Evolutionary conservation across 768 basidiomycete species (phyloP), one percentile per base, ranked within the genome.

Genomic region (Gloeophyllum trabeum): DNA sequence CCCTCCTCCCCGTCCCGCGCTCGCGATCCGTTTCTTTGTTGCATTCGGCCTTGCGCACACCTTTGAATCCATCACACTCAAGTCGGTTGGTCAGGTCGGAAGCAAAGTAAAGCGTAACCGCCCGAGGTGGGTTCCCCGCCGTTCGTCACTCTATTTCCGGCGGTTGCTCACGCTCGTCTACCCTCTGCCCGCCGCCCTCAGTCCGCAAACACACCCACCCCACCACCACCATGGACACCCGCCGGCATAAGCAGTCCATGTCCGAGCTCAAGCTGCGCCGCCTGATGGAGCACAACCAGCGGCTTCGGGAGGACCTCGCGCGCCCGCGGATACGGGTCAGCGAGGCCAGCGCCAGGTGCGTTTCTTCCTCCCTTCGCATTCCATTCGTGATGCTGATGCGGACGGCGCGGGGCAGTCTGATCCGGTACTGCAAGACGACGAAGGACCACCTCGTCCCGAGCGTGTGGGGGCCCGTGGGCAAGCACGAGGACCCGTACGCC

Each of bases 381-480:
- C 10, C 16, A 14, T 18, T 13, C n/a, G 34, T 18, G 35, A 48
- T 36, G 4, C 12, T n/a, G 30, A 23, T 39, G 24, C 35, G 21
- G 21, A 25, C 36, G 32, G 18, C 21, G 48, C 50, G 41, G 48
- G 32, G 24, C n/a, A 85, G 84, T 52, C 58, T 87, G 46, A 83
- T 87, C 45, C 69, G 74, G 45, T 82, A 79, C 53, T 82, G 81
- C 67, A 79, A 81, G 58, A 72, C 73, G 18, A 85, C 81, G 24
- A 76, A 69, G 51, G 84, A 87, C 54, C 74, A 76, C 49, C 73
- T 82, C 39, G 77, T 79, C 46, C 51, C 73, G 63, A 24, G 21
- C 23, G 89, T 99, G 1, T 99, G 96, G 96, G 96, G 96, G 6
- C 82, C 88, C 19, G 81, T 94, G n/a, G 79, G 78, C 49, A 87